phyloP scores from a whole-genome alignment of 1,284 basidiomycete genomes.

The Cutaneotrichosporon dermatis region DNA sequence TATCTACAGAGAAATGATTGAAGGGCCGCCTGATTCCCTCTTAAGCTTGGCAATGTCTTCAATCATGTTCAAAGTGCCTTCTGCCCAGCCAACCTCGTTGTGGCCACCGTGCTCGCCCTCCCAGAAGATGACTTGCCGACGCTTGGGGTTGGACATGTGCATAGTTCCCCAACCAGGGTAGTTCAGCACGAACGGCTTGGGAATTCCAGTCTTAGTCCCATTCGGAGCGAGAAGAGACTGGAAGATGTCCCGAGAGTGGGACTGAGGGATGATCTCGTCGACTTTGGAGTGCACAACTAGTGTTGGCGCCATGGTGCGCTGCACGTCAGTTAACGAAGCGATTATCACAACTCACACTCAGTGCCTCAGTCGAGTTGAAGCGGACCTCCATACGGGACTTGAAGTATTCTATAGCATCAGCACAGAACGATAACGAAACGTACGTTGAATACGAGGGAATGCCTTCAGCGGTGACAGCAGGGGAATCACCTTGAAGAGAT shows the following conservation, averaged over 20 bases:
- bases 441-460: neutral
- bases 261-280: constrained; percentile 73
- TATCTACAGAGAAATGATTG: no score
- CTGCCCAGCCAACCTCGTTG: constrained; percentile 39
- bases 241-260: constrained; percentile 71
- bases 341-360: constrained; percentile 20
- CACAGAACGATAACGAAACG: no score
- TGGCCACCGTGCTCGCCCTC: constrained; percentile 42
- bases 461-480: constrained; percentile 32
- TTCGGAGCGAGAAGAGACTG: constrained; percentile 53
- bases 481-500: constrained; percentile 37
- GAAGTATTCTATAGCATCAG: constrained; percentile 23
- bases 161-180: constrained; percentile 36
- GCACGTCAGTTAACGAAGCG: neutral
- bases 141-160: constrained; percentile 9
- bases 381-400: constrained; percentile 23
- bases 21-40: no score
- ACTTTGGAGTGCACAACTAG: constrained; percentile 74
- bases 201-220: neutral
- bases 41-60: constrained; percentile 21
- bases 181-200: constrained; percentile 1
- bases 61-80: constrained; percentile 45
- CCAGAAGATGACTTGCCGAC: constrained; percentile 32
- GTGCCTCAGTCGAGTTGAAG: constrained; percentile 33
- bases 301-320: constrained; percentile 63